A percentile compares a stretch with the other conserved stretches of the same genome.
Evolutionary conservation across 2,329 filamentous ascomycete genomes (phyloP).

Genomic region (Alternaria dauci): DNA sequence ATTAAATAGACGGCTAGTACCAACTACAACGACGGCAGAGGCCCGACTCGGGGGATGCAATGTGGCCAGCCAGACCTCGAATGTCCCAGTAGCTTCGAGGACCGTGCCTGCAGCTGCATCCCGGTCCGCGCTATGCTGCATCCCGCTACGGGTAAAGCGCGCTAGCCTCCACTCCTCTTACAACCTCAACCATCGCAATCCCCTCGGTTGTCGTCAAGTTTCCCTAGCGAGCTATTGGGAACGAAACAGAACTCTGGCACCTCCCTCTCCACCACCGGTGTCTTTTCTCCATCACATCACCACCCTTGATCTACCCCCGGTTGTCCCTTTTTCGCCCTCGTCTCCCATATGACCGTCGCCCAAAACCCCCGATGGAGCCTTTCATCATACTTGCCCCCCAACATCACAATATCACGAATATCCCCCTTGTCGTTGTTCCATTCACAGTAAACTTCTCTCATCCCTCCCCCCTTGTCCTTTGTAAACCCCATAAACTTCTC

Average conservation of each 20-base stretch:
- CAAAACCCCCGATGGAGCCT: neutral
- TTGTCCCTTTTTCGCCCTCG: conserved; percentile 7
- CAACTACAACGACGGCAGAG: conserved; percentile 11
- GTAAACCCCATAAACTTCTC: neutral
- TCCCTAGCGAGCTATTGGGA: too few relatives aligned
- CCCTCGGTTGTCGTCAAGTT: too few relatives aligned
- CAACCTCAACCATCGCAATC: neutral
- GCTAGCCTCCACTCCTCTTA: conserved; percentile 15
- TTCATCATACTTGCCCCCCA: neutral
- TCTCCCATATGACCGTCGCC: conserved; percentile 6
- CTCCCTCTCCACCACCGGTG: neutral
- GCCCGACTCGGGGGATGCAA: conserved; percentile 1
- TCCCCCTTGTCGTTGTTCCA: neutral
- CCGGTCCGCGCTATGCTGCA: conserved; percentile 14
- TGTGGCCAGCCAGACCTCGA: neutral
- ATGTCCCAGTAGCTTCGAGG: conserved; percentile 15
- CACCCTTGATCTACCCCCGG: neutral
- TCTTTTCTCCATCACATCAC: neutral
- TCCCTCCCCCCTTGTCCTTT: neutral
- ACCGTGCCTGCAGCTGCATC: conserved; percentile 21
- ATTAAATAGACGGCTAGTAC: conserved; percentile 5
- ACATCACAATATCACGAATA: neutral
- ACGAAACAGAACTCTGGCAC: neutral
- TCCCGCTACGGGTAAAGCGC: conserved; percentile 7
- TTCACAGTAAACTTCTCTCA: conserved; percentile 4